These are phyloP conservation scores for Wickerhamomyces sp. DNA, from an alignment of 1,139 yeast species.

Conservation along the genomic window DNA sequence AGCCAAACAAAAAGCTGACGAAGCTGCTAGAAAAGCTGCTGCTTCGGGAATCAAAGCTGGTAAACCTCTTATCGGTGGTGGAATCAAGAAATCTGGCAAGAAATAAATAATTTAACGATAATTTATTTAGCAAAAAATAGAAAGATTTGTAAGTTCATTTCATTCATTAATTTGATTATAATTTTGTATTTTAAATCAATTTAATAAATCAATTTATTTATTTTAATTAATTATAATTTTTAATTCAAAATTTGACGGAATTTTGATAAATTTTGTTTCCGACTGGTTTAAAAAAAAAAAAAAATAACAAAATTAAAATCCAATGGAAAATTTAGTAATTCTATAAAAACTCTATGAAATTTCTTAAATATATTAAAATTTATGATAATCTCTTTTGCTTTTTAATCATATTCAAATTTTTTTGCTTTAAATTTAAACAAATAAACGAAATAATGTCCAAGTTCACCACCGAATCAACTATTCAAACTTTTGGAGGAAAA, in stretches of 20 bases:
- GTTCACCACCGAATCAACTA: constrained; percentile 52
- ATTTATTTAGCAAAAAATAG: no score
- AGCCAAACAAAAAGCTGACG: constrained; percentile 93
- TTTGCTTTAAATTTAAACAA: not conserved
- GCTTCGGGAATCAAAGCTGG: constrained; percentile 84
- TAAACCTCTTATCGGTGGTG: constrained; percentile 90
- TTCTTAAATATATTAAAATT: no score
- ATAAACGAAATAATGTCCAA: not conserved
- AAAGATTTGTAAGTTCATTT: no score
- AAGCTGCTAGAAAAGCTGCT: constrained; percentile 87
- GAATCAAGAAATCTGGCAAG: constrained; percentile 86
- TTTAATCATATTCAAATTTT: no score
- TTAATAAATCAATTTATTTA: no score
- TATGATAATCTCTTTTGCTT: no score
- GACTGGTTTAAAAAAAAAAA: no score
- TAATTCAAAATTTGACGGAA: no score
- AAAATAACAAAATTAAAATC: no score
- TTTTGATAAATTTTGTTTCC: not conserved
- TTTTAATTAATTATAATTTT: no score
- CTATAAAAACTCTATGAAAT: not conserved
- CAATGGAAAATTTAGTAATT: no score
- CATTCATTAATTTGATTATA: not conserved
- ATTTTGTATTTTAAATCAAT: not conserved
- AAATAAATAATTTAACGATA: no score
- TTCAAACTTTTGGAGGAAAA: constrained; percentile 71